These are phyloP conservation scores for Piper betle DNA, from an alignment of 164 flowering plant genomes.

Conservation along the genomic window DNA sequence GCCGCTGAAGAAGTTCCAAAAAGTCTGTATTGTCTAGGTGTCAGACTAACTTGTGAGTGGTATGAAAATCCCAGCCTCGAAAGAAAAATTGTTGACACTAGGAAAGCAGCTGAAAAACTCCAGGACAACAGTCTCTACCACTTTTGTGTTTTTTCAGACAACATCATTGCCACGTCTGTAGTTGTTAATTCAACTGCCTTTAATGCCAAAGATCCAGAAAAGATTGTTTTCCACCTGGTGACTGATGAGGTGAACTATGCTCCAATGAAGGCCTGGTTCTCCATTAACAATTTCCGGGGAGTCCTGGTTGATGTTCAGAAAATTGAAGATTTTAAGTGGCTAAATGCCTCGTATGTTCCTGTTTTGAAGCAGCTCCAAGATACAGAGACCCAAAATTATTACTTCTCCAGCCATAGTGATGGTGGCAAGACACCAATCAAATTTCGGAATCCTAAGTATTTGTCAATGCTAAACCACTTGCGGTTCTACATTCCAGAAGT, in stretches of 20 bases:
- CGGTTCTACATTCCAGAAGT: slow-evolving; percentile 85
- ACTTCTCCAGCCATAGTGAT: slow-evolving; percentile 52
- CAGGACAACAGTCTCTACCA: slow-evolving; percentile 51
- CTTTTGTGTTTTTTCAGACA: slow-evolving; percentile 80
- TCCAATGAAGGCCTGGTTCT: slow-evolving; percentile 87
- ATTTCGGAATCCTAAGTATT: slow-evolving; percentile 75
- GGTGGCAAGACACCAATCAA: slow-evolving; percentile 56
- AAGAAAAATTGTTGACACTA: slow-evolving; percentile 24
- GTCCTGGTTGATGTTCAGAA: slow-evolving; percentile 69
- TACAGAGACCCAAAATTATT: slow-evolving; percentile 60
- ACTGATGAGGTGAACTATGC: slow-evolving; percentile 74
- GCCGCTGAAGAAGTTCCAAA: slow-evolving; percentile 89
- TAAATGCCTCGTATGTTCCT: slow-evolving; percentile 83
- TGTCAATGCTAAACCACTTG: slow-evolving; percentile 86
- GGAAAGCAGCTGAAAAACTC: slow-evolving; percentile 22
- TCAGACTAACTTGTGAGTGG: slow-evolving; percentile 60
- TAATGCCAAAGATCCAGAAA: slow-evolving; percentile 46
- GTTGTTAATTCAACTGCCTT: slow-evolving; percentile 70
- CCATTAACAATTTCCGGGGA: slow-evolving; percentile 47
- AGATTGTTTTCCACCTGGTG: slow-evolving; percentile 65
- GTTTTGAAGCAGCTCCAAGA: slow-evolving; percentile 84
- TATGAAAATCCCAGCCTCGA: slow-evolving; percentile 29
- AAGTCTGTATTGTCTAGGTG: slow-evolving; percentile 68
- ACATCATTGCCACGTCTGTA: slow-evolving; percentile 75
- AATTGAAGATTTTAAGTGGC: slow-evolving; percentile 69